Evolutionary conservation across 805 yeast genomes (phyloP), one percentile per base, ranked within the genome.

Genomic region (Yarrowia sp.): DNA sequence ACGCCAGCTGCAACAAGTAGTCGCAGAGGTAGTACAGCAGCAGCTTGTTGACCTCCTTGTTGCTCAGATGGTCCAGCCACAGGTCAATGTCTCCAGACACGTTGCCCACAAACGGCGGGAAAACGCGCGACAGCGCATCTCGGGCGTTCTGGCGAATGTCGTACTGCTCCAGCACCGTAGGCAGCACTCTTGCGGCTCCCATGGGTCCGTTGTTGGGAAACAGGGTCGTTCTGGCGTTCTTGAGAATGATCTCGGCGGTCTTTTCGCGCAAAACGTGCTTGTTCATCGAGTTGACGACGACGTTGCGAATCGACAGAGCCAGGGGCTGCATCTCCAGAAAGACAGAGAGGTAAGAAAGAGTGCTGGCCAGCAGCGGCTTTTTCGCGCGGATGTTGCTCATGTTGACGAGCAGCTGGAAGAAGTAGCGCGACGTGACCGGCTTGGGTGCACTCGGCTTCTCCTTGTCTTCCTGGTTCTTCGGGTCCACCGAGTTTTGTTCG

Each of bases 191-290:
- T 4, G 80, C 74, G 3, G 81, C 80, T 0, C 84, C 84, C 79
- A 82, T 76, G n/a, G 69, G 68, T 14, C 77, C 79, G 67, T 81
- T 83, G 24, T 70, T 70, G 2, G 85, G 84, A 63, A 81, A 81
- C n/a, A 81, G 65, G 29, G 72, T 68, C 29, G 70, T 69, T 59
- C 84, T 69, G 2, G 75, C 64, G 13, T 67, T 65, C n/a, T 66
- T 66, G 6, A 80, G 27, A 3, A 70, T 46, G 1, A 61, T 61
- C 1, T 68, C 66, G 12, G 69, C 62, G 9, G 69, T 64, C 2
- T 64, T 46, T 22, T 62, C 66, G 3, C 27, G 31, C 24, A 51
- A 27, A n/a, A 68, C 31, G 13, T 49, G 41, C 27, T 61, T 46
- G 16, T 51, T 42, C 39, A 68, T 39, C 16, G 58, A 46, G 14